These are phyloP conservation scores for Saccharomycopsis capsularis DNA, from an alignment of 805 yeast species.

Conservation along the genomic window DNA sequence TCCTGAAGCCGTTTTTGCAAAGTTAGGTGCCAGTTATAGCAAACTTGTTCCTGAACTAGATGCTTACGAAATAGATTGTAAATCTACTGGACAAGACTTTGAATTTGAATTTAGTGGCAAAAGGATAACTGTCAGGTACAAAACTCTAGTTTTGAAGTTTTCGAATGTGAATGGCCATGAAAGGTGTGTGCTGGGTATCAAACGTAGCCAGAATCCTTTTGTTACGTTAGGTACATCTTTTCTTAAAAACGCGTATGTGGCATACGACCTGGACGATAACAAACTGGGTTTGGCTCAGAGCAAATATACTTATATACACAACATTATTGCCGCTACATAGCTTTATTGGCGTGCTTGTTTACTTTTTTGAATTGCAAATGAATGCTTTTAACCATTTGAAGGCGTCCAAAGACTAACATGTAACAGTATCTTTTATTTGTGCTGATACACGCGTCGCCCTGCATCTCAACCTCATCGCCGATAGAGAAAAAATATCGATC, in stretches of 20 bases:
- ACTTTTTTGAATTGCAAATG: too few relatives aligned
- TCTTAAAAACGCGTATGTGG: slow-evolving; percentile 31
- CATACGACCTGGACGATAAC: slow-evolving; percentile 35
- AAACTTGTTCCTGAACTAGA: not conserved
- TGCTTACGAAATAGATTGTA: slow-evolving; percentile 4
- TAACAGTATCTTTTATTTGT: too few relatives aligned
- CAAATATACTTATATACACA: not conserved
- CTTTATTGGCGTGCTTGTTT: too few relatives aligned
- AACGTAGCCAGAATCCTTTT: not conserved
- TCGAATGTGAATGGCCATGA: not conserved
- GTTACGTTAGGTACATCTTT: slow-evolving; percentile 32
- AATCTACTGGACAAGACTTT: not conserved
- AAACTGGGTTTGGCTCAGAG: slow-evolving; percentile 32
- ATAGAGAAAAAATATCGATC: too few relatives aligned
- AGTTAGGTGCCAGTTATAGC: not conserved
- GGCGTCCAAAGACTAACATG: too few relatives aligned
- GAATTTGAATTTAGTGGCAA: not conserved
- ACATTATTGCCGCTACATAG: too few relatives aligned
- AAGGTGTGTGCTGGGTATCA: slow-evolving; percentile 3
- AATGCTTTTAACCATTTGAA: too few relatives aligned
- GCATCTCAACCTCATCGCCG: too few relatives aligned
- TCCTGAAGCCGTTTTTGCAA: not conserved
- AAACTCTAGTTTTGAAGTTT: not conserved
- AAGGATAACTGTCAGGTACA: not conserved
- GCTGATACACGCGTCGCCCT: too few relatives aligned